Base-by-base conservation (phyloP, 768 basidiomycete genomes). In the Trichaptum fuscoviolaceum region DNA sequence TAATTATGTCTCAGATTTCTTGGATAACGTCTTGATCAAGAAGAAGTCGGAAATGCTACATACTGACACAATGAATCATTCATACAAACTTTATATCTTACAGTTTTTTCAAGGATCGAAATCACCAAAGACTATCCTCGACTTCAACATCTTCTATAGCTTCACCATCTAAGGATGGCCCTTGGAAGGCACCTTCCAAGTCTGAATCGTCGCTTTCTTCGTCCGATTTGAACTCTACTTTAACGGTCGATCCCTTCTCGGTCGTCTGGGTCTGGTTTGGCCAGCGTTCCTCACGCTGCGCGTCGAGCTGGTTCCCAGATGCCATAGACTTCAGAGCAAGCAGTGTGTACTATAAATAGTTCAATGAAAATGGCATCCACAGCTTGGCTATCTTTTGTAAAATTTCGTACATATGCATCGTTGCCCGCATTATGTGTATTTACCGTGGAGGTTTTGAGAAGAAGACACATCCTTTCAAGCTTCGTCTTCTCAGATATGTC, bases 391-490 rank as follows among this genome's bases (percentile, higher is more conserved):
- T 12, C 23, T 63, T 36, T 58, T 24, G 6, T 34, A 24, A 57
- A 34, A 59, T 5, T 77, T 74, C 87, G 57, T 70, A 93, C 93
- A 73, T 89, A 83, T 1, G 93, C 92, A 74, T 95, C 92, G 71
- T 94, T 95, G 0, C 92, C 93, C 0, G 91, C 92, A 71, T 95
- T 96, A 80, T 94, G 94, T 66, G 90, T 76, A 70, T 81, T 79
- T 35, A 80, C 69, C 0, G 85, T 83, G 0, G 77, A 69, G 63
- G 93, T 80, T 63, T 86, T 83, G 24, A 95, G 81, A 63, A 87
- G 84, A 60, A 79, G 77, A 75, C 89, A 91, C 34, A 87, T 81
- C 52, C 85, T 83, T 67, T 84, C 84, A 24, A 96, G 82, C 0
- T 80, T 77, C 61, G 84, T 77, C 58, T 82, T 81, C 63, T 79